phyloP scores from a whole-genome alignment of 2,329 filamentous ascomycete species.

The Fusarium pseudoanthophilum region DNA sequence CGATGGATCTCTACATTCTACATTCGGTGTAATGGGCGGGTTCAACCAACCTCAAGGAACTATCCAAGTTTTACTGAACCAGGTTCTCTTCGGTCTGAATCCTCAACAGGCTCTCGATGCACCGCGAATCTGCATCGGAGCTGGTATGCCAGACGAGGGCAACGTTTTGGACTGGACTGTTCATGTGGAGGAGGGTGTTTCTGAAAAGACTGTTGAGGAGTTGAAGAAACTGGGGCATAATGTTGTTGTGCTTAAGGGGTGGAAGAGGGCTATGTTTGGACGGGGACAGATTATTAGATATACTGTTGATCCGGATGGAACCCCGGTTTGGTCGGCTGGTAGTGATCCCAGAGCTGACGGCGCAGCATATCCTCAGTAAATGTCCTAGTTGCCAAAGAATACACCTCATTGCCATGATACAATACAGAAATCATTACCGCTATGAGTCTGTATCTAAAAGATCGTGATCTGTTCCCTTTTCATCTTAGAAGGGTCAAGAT shows the following conservation, averaged over 20 bases:
- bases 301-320: conserved; percentile 76
- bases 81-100: conserved; percentile 81
- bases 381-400: not conserved
- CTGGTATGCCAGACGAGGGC: conserved; percentile 72
- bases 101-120: conserved; percentile 92
- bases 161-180: conserved; percentile 72
- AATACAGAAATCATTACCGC: not conserved
- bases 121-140: conserved; percentile 87
- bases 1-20: conserved; percentile 80
- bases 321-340: conserved; percentile 83
- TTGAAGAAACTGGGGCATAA: conserved; percentile 78
- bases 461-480: too few relatives aligned
- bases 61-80: conserved; percentile 90
- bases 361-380: conserved; percentile 63
- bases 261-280: conserved; percentile 77
- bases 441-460: too few relatives aligned
- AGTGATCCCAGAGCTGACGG: conserved; percentile 92
- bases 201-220: conserved; percentile 72
- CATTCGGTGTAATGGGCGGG: conserved; percentile 97
- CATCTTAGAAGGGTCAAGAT: too few relatives aligned
- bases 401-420: fast-evolving
- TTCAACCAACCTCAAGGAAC: conserved; percentile 99
- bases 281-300: conserved; percentile 87
- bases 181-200: conserved; percentile 85
- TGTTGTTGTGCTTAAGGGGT: conserved; percentile 74